Base-by-base conservation (phyloP, 306 rosid genomes). In the Arachis stenosperma region DNA sequence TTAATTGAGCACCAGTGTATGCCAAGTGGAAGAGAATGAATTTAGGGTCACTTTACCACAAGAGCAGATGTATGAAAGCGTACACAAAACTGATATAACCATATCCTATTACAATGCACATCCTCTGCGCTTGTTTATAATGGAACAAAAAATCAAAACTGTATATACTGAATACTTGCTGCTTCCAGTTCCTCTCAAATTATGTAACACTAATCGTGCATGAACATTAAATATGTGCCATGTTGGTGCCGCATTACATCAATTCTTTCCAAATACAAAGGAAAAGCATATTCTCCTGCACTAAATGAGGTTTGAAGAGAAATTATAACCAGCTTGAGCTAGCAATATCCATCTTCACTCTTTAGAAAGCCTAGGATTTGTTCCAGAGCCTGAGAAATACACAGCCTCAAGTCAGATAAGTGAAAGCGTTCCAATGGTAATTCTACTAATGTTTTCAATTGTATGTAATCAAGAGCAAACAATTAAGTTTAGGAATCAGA, bases 361-460 rank as follows among this genome's bases (percentile, higher is more conserved):
- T 84, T 81, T 70, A 92, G 81, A 73, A 81, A 88, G 67, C 39
- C 59, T 48, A 58, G 75, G 62, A 92, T 87, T 77, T 88, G 92
- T 77, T 85, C 91, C 8, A 90, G 86, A 40, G 86, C 97, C 97
- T 90, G 84, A 14, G 5, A 83, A 61, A 55, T 46, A 75, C 62
- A 74, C 7, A 7, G 55, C 46, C 65, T 56, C 44, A 8, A 70
- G 47, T 30, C 51, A 63, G 10, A 15, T 27, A 46, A 64, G 73
- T 10, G 13, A 67, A 41, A 36, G 22, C 30, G 48, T 59, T 14
- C 17, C 30, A 33, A 61, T 43, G 10, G 9, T 44, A 1, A 73
- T 69, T 58, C 37, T 10, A 67, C 46, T 55, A 76, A 30, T 6
- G 5, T 59, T 59, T 63, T 14, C 42, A 29, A 3, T 56, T 22